Evolutionary conservation across 441 rosid species (phyloP).

Genomic region (Rhodomyrtus psidioides): DNA sequence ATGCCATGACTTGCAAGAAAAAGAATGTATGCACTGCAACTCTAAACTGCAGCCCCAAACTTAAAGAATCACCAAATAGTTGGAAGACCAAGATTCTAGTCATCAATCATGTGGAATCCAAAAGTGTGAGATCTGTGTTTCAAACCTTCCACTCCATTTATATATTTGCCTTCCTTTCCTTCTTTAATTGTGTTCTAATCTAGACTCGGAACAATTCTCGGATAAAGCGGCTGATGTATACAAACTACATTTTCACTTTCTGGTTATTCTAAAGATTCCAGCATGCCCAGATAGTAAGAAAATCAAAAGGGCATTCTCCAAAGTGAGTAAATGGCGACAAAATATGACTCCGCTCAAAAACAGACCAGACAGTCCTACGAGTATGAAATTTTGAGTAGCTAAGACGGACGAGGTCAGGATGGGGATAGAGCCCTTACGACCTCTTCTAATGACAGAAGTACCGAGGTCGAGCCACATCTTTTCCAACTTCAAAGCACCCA

Average conservation of each 20-base stretch:
- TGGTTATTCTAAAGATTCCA: not conserved
- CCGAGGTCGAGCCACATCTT: not conserved
- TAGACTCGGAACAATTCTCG: not conserved
- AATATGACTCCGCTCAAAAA: not conserved
- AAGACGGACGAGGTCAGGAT: not conserved
- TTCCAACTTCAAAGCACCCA: not conserved
- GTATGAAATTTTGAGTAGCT: too few species aligned
- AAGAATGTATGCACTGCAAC: not conserved
- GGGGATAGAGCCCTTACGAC: not conserved
- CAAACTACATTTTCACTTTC: not conserved
- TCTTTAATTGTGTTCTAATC: not conserved
- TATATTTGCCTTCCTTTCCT: not conserved
- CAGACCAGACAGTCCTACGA: not conserved
- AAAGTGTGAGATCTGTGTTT: not conserved
- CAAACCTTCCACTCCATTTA: not conserved
- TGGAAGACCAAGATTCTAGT: not conserved
- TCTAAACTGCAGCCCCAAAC: not conserved
- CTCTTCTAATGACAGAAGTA: not conserved
- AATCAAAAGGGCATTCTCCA: not conserved
- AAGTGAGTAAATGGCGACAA: not conserved
- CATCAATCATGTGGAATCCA: not conserved
- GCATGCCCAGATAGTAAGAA: not conserved
- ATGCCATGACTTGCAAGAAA: not conserved
- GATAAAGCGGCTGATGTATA: not conserved
- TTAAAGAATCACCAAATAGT: not conserved